These are phyloP conservation scores for Tephrocybe sp. DNA, from an alignment of 768 basidiomycete genomes.

Conservation along the genomic window DNA sequence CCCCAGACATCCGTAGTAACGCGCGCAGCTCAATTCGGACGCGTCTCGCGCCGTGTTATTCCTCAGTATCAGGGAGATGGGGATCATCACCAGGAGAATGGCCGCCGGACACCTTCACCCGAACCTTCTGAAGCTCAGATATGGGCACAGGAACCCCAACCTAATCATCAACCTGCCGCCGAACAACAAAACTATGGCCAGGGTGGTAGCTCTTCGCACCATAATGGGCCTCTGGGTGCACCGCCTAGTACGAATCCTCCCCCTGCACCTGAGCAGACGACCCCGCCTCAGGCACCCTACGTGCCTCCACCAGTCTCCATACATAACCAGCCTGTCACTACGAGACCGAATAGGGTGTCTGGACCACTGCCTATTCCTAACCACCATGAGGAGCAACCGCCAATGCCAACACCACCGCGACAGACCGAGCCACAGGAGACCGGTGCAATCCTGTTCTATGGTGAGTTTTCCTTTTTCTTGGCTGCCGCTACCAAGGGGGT, in stretches of 20 bases:
- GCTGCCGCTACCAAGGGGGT: not conserved
- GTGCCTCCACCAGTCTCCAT: not conserved
- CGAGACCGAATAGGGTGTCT: conserved; percentile 8
- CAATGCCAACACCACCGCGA: conserved; percentile 22
- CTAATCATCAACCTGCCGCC: not conserved
- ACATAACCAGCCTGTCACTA: not conserved
- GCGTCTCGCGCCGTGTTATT: conserved; percentile 28
- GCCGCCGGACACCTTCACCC: conserved; percentile 40
- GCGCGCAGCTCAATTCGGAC: conserved; percentile 28
- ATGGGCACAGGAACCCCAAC: conserved; percentile 7
- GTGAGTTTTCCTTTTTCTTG: conserved; percentile 48
- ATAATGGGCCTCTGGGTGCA: conserved; percentile 37
- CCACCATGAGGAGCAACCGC: conserved; percentile 11
- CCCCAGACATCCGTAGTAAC: conserved; percentile 18
- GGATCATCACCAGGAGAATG: conserved; percentile 17
- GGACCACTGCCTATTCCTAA: conserved; percentile 18
- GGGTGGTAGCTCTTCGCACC: not conserved
- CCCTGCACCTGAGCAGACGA: conserved; percentile 5
- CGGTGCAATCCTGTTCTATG: conserved; percentile 74
- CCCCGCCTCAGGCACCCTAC: conserved; percentile 26
- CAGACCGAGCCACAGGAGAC: conserved; percentile 22
- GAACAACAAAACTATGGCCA: not conserved
- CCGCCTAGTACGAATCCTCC: conserved; percentile 15
- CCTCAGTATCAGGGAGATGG: conserved; percentile 1
- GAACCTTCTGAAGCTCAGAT: conserved; percentile 37